A percentile compares a stretch with the other conserved stretches of the same genome.
phyloP scores from a whole-genome alignment of 176 grass and related monocot species.

The Saccharum spontaneum region DNA sequence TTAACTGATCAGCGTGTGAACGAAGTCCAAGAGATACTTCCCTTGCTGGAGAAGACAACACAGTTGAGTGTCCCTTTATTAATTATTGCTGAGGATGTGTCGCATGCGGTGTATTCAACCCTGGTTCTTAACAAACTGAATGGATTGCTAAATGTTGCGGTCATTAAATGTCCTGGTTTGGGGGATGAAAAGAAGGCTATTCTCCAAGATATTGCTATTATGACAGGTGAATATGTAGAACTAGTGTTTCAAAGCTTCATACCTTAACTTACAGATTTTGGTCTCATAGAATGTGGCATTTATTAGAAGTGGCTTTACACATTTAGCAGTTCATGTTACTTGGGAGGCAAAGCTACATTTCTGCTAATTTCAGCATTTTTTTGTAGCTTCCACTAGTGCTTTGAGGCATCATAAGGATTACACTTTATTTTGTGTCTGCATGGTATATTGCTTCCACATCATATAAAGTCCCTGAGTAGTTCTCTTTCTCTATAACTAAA shows the following conservation, averaged over 20 bases:
- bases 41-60: constrained; percentile 79
- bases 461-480: neutral
- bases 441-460: constrained; percentile 4
- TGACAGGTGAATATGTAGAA: constrained; percentile 68
- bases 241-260: constrained; percentile 10
- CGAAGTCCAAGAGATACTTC: constrained; percentile 75
- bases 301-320: neutral
- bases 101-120: constrained; percentile 54
- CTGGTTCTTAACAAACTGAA: constrained; percentile 89
- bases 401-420: constrained; percentile 8
- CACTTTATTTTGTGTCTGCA: neutral
- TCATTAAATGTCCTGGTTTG: constrained; percentile 81
- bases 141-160: constrained; percentile 84
- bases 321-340: neutral
- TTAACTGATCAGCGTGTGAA: constrained; percentile 81
- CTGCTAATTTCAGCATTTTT: neutral
- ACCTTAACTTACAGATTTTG: neutral
- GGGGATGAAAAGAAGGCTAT: constrained; percentile 87
- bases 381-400: constrained; percentile 2
- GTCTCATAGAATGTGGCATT: neutral
- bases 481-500: constrained; percentile 29
- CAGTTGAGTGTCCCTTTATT: constrained; percentile 86
- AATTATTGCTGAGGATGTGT: constrained; percentile 94
- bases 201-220: constrained; percentile 94
- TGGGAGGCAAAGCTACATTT: neutral